Evolutionary conservation across 768 basidiomycete species (phyloP), one percentile per base, ranked within the genome.

Genomic region (Tylopilus plumbeoviolaceoides): DNA sequence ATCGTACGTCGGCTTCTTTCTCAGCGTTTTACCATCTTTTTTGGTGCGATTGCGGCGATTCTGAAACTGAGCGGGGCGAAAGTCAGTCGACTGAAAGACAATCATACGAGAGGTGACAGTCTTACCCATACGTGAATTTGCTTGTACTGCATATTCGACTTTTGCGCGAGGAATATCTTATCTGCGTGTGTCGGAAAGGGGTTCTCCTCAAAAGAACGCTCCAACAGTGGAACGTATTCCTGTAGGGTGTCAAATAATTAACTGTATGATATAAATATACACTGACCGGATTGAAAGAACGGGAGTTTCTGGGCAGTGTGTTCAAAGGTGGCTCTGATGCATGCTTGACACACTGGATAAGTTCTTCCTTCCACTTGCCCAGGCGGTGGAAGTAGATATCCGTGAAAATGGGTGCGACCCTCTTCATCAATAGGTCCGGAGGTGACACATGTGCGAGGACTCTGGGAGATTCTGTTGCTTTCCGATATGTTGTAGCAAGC

Each of bases 111-210:
- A 1, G 23, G 10, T n/a, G n/a, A n/a, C n/a, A n/a, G n/a, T n/a
- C 58, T 35, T 1, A 60, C 58, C 59, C 59, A 60, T 7, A 57
- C 51, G n/a, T 60, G 59, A 0, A 60, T 57, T 61, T 60, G 59
- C n/a, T 28, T 51, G 7, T 61, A 60, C 0, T 51, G 2, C 55
- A 60, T 60, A 1, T 48, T 27, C 0, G 59, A 50, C 5, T 52
- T 56, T 0, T 50, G 38, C 2, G 59, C 55, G 1, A 60, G 59
- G 14, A 61, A 61, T 0, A 45, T 0, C 4, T 60, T 60, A 12
- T 60, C 59, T 0, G 50, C 59, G 1, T 52, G 59, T 0, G 59
- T 44, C 0, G 54, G 59, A 0, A 61, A 61, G 0, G 54, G 38
- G 4, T 60, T 61, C 6, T 52, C 54, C 0, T 57, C 48, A 5